These are phyloP conservation scores for Hericium coralloides DNA, from an alignment of 768 basidiomycete genomes.

Conservation along the genomic window DNA sequence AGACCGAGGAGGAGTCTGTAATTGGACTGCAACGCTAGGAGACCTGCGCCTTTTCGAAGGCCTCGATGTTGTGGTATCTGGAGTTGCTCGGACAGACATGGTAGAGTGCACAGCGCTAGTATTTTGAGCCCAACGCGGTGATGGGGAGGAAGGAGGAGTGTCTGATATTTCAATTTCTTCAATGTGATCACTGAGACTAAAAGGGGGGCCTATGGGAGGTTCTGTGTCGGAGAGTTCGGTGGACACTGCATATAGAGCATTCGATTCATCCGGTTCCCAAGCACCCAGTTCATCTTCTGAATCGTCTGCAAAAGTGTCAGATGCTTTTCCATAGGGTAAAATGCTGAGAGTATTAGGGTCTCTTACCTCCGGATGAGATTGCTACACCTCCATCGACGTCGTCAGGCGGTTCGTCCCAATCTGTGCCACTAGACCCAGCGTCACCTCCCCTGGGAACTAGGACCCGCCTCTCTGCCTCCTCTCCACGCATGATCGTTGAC, in stretches of 20 bases:
- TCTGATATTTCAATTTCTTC: conserved; percentile 27
- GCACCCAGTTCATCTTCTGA: conserved; percentile 39
- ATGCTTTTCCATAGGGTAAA: too few species aligned
- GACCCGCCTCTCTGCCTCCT: conserved; percentile 15
- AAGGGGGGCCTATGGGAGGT: not conserved
- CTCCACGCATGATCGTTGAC: conserved; percentile 16
- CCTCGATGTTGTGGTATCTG: not conserved
- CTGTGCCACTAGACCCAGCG: conserved; percentile 3
- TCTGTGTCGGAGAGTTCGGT: not conserved
- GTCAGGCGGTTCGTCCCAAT: not conserved
- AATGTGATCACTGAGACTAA: not conserved
- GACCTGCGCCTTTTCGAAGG: not conserved
- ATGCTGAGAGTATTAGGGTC: too few species aligned
- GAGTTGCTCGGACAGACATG: too few species aligned
- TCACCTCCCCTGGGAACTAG: conserved; percentile 3
- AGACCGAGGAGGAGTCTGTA: conserved; percentile 9
- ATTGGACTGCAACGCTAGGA: not conserved
- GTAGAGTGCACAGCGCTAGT: too few species aligned
- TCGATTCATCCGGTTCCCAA: conserved; percentile 36
- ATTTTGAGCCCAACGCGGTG: too few species aligned
- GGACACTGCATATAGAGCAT: conserved; percentile 24
- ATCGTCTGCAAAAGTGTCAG: not conserved
- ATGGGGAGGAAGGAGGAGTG: conserved; percentile 14
- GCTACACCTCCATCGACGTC: not conserved
- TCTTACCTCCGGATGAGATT: not conserved